Evolutionary conservation across 1,284 basidiomycete species (phyloP), one percentile per base, ranked within the genome.

Genomic region (Caloboletus inedulis): DNA sequence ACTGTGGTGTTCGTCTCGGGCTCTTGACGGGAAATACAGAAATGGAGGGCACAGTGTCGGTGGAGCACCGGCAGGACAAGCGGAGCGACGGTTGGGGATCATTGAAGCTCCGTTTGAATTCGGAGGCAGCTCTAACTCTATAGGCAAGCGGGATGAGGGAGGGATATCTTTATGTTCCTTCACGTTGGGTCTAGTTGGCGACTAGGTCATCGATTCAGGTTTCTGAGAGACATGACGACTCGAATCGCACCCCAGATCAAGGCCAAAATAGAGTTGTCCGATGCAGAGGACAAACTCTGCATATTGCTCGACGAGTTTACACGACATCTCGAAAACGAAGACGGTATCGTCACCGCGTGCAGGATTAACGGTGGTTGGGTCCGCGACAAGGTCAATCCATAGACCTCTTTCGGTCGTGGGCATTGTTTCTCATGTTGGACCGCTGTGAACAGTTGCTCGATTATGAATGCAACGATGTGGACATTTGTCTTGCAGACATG

Each of bases 351-450:
- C 59, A 94, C 77, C 50, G 75, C 84, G 18, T 95, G 93, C 66
- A 80, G 94, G 59, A 90, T 96, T 51, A 94, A 93, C 9, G 95
- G 95, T 33, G 95, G 95, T 30, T 98, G 95, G 95, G 95, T 98
- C 40, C 78, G 95, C 62, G 96, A 99, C 74, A 99, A 99, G 85
- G 94, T 92, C 61, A 70, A 73, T 66, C 39, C n/a, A 29, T 34
- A 53, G 29, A 42, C 27, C 49, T 39, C 46, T 54, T 54, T 49
- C 43, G 45, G 49, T 30, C 33, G 27, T 42, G 51, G 23, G 29
- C 49, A 40, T 3, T 30, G 33, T 52, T 37, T 51, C 58, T 57
- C 52, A 58, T 61, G 34, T 54, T 37, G 31, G 47, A 39, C 53
- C 12, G 55, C 29, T 51, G 54, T 43, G 47, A 46, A 53, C 69